Evolutionary conservation across 331 rosid species (phyloP).

Genomic region (Cydonia oblonga): DNA sequence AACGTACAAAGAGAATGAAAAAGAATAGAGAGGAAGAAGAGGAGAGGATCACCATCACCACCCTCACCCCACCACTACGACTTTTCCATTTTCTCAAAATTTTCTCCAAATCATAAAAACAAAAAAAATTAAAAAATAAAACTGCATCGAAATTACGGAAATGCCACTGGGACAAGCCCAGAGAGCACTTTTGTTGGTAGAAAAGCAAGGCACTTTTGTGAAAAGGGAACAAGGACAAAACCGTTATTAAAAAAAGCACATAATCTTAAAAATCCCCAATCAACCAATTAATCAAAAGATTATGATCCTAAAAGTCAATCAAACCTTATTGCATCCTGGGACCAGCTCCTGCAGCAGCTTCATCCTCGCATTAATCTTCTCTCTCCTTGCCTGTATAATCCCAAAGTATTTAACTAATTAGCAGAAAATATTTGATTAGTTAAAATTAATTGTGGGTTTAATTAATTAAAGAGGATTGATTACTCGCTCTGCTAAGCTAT

Average conservation of each 20-base stretch:
- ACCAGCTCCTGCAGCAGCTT: constrained; percentile 96
- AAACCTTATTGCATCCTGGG: constrained; percentile 98
- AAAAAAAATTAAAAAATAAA: constrained; percentile 6
- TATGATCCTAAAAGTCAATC: constrained; percentile 17
- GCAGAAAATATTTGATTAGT: background rate
- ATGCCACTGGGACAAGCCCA: constrained; percentile 20
- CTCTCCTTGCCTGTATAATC: constrained; percentile 87
- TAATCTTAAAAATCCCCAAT: constrained; percentile 21
- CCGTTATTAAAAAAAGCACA: constrained; percentile 26
- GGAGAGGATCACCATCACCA: background rate
- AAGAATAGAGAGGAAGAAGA: no score
- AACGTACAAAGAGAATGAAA: no score
- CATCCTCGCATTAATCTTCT: constrained; percentile 98
- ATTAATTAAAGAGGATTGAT: background rate
- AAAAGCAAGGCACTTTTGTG: constrained; percentile 40
- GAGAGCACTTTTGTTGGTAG: constrained; percentile 38
- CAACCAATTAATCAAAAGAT: constrained; percentile 20
- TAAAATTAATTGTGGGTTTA: background rate
- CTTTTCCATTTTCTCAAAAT: background rate
- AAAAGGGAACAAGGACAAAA: constrained; percentile 45
- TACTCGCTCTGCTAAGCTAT: constrained; percentile 97
- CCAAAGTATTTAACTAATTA: background rate
- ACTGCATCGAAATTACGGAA: constrained; percentile 19
- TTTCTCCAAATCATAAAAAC: background rate
- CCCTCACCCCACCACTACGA: background rate